phyloP scores from a whole-genome alignment of 768 basidiomycete genomes.

The Tulasnella sp. region DNA sequence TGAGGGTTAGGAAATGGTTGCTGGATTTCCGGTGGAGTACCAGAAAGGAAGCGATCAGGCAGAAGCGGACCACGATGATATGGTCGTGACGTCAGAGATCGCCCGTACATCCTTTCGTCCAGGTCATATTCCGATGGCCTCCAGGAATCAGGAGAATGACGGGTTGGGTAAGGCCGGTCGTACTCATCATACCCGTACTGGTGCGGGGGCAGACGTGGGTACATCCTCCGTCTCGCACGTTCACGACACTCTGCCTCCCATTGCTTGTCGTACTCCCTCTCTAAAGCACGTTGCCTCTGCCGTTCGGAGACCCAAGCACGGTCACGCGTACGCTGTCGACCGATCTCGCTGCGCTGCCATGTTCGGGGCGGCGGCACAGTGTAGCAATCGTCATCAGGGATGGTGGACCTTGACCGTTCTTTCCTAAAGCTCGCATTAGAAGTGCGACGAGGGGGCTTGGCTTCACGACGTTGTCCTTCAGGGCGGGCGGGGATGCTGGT shows the following conservation, averaged over 20 bases:
- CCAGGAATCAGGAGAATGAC: not conserved
- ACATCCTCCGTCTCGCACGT: not conserved
- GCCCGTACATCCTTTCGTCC: too few relatives aligned
- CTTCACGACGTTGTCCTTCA: not conserved
- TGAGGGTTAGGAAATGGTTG: not conserved
- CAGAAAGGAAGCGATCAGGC: too few relatives aligned
- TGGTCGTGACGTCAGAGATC: too few relatives aligned
- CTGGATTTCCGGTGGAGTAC: not conserved
- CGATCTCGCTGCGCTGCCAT: conserved; percentile 2
- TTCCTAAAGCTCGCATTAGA: not conserved
- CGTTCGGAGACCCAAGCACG: conserved; percentile 1
- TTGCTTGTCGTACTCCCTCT: conserved; percentile 6
- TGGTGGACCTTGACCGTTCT: not conserved
- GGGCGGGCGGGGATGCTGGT: not conserved
- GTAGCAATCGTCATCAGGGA: not conserved
- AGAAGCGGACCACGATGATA: too few relatives aligned
- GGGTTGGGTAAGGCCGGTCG: not conserved
- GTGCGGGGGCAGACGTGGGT: not conserved
- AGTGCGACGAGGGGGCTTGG: not conserved
- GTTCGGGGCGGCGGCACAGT: conserved; percentile 7
- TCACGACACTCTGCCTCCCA: conserved; percentile 8
- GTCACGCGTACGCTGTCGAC: not conserved
- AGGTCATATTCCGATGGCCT: not conserved
- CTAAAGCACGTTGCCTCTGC: not conserved
- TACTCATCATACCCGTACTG: not conserved